These are phyloP conservation scores for Phytophthora pisi DNA, from an alignment of 352 stramenopile genomes.

Conservation along the genomic window DNA sequence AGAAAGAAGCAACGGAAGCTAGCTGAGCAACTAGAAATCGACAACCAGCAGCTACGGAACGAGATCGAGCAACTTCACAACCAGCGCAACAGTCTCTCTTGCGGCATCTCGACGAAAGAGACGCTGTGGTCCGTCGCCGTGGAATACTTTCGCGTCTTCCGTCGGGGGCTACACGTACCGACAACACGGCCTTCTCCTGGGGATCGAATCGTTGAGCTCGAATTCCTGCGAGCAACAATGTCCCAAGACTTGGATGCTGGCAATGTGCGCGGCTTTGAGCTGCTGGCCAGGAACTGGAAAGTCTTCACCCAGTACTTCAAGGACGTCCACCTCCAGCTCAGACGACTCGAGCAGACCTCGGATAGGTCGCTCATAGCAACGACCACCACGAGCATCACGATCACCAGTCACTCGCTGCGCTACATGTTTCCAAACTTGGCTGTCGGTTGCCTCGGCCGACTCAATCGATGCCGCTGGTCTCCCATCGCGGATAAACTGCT, in stretches of 20 bases:
- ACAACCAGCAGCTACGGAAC: neutral
- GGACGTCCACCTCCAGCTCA: neutral
- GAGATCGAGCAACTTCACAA: slow-evolving; percentile 6
- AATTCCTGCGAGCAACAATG: slow-evolving; percentile 1
- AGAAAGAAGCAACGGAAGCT: neutral
- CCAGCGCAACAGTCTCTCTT: neutral
- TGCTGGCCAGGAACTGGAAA: slow-evolving; percentile 6
- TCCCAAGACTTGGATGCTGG: neutral
- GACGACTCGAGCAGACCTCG: neutral
- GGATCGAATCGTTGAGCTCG: neutral
- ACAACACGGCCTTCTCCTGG: too few species aligned
- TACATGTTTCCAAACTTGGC: slow-evolving; percentile 7
- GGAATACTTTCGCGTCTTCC: neutral
- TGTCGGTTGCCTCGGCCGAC: too few species aligned
- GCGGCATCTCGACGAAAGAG: neutral
- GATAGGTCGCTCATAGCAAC: neutral
- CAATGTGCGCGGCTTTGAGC: neutral
- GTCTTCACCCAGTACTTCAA: slow-evolving; percentile 6
- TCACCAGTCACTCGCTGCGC: neutral
- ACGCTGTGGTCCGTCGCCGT: neutral
- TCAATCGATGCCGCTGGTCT: too few species aligned
- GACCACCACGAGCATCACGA: neutral
- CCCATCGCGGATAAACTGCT: too few species aligned
- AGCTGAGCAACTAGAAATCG: neutral
- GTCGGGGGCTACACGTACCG: too few species aligned